These are phyloP conservation scores for Lentinus tigrinus DNA, from an alignment of 768 basidiomycete genomes.

Conservation along the genomic window DNA sequence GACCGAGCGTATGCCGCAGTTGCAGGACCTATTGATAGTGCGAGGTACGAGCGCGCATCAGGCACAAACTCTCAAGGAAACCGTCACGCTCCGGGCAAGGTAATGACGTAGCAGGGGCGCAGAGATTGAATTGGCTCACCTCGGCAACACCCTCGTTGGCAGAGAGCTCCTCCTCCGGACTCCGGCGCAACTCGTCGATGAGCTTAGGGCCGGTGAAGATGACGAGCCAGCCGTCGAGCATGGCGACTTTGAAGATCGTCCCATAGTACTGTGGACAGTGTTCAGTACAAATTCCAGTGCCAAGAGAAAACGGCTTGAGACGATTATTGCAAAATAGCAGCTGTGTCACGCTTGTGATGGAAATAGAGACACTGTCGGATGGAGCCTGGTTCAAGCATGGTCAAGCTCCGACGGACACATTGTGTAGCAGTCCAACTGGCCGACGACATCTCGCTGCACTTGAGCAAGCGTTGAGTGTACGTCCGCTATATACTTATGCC, in stretches of 20 bases:
- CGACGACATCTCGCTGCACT: too few species aligned
- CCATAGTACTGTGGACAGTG: slow-evolving; percentile 11
- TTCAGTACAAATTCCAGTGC: not conserved
- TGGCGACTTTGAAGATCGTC: slow-evolving; percentile 42
- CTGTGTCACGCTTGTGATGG: too few species aligned
- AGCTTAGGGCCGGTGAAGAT: slow-evolving; percentile 42
- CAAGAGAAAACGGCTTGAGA: too few species aligned
- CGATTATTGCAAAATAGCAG: too few species aligned
- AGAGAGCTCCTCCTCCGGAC: slow-evolving; percentile 45
- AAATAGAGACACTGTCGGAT: too few species aligned
- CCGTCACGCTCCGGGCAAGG: not conserved
- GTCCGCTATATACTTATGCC: too few species aligned
- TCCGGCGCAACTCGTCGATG: slow-evolving; percentile 52
- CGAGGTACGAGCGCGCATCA: not conserved
- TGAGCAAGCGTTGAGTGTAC: too few species aligned
- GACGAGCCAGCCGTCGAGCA: slow-evolving; percentile 46
- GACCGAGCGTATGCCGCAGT: slow-evolving; percentile 13
- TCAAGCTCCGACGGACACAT: too few species aligned
- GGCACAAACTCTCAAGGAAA: not conserved
- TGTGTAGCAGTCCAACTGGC: too few species aligned
- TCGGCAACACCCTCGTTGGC: slow-evolving; percentile 38
- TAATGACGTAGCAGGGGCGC: too few species aligned
- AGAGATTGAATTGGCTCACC: slow-evolving; percentile 26
- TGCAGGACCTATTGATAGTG: slow-evolving; percentile 3
- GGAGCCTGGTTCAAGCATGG: too few species aligned